Evolutionary conservation across 345 rosid genomes (phyloP).

Genomic region (Populus nigra): DNA sequence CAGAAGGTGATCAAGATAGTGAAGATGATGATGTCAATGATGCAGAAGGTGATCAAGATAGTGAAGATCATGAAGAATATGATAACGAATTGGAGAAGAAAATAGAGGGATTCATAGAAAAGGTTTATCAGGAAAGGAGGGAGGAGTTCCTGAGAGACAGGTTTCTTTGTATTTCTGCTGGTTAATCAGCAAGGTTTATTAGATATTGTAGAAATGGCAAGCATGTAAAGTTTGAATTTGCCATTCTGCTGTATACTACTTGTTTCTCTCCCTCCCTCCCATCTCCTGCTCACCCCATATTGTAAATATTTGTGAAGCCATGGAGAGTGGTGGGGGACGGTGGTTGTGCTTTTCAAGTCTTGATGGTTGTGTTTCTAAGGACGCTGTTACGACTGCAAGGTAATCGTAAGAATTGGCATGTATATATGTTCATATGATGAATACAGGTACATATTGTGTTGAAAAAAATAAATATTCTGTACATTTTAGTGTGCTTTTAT

Average conservation of each 20-base stretch:
- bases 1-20: not conserved
- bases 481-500: not conserved
- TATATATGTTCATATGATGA: not conserved
- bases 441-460: not conserved
- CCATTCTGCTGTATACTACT: not conserved
- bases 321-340: not conserved
- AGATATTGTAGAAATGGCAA: not conserved
- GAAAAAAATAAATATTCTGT: not conserved
- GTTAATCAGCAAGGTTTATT: not conserved
- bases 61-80: not conserved
- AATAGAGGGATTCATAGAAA: slow-evolving; percentile 29
- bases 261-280: not conserved
- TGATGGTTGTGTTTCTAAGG: not conserved
- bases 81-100: slow-evolving; percentile 17
- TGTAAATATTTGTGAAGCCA: not conserved
- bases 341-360: not conserved
- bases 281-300: not conserved
- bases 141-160: slow-evolving; percentile 26
- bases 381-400: not conserved
- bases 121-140: slow-evolving; percentile 23
- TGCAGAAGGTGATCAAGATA: not conserved
- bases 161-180: slow-evolving; percentile 13
- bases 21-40: slow-evolving; percentile 12
- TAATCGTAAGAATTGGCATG: not conserved
- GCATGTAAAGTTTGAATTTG: not conserved